phyloP scores from a whole-genome alignment of 495 filamentous ascomycete species.

The Penicillium paradoxum region DNA sequence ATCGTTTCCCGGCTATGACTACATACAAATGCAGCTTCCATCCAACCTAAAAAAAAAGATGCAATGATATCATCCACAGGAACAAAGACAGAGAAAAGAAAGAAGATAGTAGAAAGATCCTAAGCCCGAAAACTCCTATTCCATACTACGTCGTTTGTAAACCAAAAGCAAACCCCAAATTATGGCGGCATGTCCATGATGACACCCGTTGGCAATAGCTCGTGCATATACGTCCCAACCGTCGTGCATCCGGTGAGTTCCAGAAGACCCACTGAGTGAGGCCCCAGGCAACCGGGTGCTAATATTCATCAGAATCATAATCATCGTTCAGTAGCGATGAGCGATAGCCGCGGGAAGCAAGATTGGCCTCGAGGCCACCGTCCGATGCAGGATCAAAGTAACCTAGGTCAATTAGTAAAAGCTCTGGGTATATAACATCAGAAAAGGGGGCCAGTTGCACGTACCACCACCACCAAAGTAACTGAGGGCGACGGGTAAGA shows the following conservation, averaged over 20 bases:
- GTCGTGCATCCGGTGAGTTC: neutral
- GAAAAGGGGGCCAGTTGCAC: slow-evolving; percentile 19
- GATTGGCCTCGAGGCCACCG: slow-evolving; percentile 81
- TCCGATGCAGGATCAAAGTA: slow-evolving; percentile 81
- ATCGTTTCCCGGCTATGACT: no score
- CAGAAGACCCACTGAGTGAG: slow-evolving; percentile 5
- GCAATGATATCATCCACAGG: neutral
- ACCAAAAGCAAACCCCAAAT: neutral
- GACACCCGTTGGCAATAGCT: neutral
- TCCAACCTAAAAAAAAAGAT: neutral
- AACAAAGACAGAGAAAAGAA: neutral
- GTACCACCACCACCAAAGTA: slow-evolving; percentile 77
- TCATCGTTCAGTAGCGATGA: slow-evolving; percentile 47
- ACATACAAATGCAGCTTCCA: no score
- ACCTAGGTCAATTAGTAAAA: slow-evolving; percentile 37
- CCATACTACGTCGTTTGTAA: neutral
- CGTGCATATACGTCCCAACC: neutral
- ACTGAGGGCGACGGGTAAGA: slow-evolving; percentile 85
- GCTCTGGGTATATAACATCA: neutral
- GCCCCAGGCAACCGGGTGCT: slow-evolving; percentile 10
- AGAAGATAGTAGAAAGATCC: neutral
- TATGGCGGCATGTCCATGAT: neutral
- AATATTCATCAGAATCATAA: slow-evolving; percentile 52
- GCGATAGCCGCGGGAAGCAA: slow-evolving; percentile 51
- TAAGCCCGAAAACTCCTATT: neutral